These are phyloP conservation scores for Aristolochia contorta DNA, from an alignment of 164 flowering plant species.

Conservation along the genomic window DNA sequence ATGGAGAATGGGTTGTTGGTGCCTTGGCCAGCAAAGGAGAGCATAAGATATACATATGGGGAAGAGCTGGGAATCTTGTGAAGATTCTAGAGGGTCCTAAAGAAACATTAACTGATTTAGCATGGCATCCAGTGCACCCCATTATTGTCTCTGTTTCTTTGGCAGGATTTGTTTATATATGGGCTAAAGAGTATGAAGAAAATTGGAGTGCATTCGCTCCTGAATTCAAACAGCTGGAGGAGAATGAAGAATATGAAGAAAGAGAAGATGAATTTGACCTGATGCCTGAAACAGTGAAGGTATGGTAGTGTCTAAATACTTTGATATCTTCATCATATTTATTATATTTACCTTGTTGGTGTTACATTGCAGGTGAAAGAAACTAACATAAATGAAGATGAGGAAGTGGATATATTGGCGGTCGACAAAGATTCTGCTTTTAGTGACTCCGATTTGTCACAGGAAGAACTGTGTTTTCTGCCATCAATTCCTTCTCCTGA, in stretches of 20 bases:
- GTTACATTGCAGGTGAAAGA: slow-evolving; percentile 21
- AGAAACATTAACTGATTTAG: slow-evolving; percentile 86
- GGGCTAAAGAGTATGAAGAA: slow-evolving; percentile 98
- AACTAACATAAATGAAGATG: slow-evolving; percentile 63
- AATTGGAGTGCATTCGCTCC: slow-evolving; percentile 99
- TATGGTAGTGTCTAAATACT: slow-evolving; percentile 7
- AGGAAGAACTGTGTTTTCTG: slow-evolving; percentile 82
- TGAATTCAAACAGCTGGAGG: slow-evolving; percentile 98
- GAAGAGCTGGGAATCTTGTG: slow-evolving; percentile 84
- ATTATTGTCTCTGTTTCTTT: slow-evolving; percentile 84
- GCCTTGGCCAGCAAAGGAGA: slow-evolving; percentile 98
- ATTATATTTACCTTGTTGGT: not conserved
- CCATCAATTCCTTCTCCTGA: slow-evolving; percentile 83
- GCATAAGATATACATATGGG: slow-evolving; percentile 98
- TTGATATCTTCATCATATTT: not conserved
- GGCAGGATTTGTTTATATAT: slow-evolving; percentile 80
- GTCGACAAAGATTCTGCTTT: slow-evolving; percentile 76
- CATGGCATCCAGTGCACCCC: slow-evolving; percentile 97
- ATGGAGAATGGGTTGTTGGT: slow-evolving; percentile 95
- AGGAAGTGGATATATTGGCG: slow-evolving; percentile 79
- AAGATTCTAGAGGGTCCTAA: slow-evolving; percentile 97
- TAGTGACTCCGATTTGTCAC: slow-evolving; percentile 89
- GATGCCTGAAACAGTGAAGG: slow-evolving; percentile 86
- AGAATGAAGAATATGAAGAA: slow-evolving; percentile 95
- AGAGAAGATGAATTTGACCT: slow-evolving; percentile 97